Evolutionary conservation across 2,329 filamentous ascomycete genomes (phyloP).

Genomic region (Pseudogymnoascus sp.): DNA sequence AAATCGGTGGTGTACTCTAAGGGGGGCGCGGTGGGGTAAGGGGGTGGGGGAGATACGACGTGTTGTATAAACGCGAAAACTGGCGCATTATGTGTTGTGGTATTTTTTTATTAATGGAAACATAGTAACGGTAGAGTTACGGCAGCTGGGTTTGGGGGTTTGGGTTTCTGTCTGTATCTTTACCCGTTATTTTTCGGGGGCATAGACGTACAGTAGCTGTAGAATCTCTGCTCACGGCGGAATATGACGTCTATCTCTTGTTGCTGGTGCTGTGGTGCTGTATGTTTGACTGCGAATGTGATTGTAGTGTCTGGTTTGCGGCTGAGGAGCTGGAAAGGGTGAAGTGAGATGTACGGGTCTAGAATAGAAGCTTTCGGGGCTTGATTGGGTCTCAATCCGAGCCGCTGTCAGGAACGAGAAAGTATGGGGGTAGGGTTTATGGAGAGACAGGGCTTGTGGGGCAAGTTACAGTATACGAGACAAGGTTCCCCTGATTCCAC

Average conservation of each 20-base stretch:
- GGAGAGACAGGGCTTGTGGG: too few relatives aligned
- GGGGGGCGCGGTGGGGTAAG: neutral
- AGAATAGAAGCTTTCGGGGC: neutral
- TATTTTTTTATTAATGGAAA: neutral
- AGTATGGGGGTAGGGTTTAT: neutral
- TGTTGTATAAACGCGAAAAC: conserved; percentile 2
- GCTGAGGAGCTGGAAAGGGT: neutral
- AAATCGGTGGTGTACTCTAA: conserved; percentile 12
- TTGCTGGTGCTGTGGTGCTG: neutral
- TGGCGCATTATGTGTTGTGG: conserved; percentile 3
- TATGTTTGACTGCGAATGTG: neutral
- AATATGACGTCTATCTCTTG: neutral
- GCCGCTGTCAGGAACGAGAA: neutral
- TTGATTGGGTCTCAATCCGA: neutral
- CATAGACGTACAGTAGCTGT: neutral
- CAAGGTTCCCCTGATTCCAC: neutral
- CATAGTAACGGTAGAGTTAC: neutral
- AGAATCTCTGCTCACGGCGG: neutral
- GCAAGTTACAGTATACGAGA: neutral
- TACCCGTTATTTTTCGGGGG: neutral
- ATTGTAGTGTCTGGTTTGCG: neutral
- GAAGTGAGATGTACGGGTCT: neutral
- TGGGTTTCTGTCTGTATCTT: neutral
- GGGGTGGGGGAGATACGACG: neutral
- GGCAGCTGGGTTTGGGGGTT: neutral